Conservation (phyloP, 2,329 filamentous ascomycete species). For the Aureobasidium mangrovei region DNA sequence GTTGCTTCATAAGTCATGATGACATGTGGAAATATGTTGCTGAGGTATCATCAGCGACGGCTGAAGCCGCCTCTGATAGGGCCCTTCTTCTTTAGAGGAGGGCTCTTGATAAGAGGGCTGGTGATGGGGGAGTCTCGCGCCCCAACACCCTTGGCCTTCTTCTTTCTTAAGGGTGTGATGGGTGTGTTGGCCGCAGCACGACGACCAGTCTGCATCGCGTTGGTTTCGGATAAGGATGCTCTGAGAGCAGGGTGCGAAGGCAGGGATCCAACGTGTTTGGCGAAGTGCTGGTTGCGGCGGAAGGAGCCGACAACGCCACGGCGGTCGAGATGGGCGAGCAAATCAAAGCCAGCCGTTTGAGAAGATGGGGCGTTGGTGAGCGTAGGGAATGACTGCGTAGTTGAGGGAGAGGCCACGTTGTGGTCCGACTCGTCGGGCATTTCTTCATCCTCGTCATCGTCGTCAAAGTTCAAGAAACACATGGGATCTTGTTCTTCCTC, state of each 20-base stretch:
- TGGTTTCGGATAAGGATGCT: slow-evolving; percentile 54
- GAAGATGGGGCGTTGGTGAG: slow-evolving; percentile 32
- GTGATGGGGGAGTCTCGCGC: slow-evolving; percentile 12
- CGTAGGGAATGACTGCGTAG: slow-evolving; percentile 40
- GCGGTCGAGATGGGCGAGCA: slow-evolving; percentile 56
- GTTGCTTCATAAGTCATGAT: slow-evolving; percentile 12
- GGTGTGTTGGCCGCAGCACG: slow-evolving; percentile 57
- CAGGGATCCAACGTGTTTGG: slow-evolving; percentile 42
- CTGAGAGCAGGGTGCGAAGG: slow-evolving; percentile 54
- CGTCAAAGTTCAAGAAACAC: slow-evolving; percentile 62
- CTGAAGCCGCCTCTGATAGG: slow-evolving; percentile 14
- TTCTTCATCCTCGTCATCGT: slow-evolving; percentile 50
- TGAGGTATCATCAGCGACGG: neutral
- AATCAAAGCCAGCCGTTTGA: slow-evolving; percentile 23
- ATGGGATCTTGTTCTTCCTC: slow-evolving; percentile 50
- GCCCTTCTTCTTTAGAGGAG: slow-evolving; percentile 6
- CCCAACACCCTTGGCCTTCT: slow-evolving; percentile 17
- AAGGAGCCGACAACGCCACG: slow-evolving; percentile 66
- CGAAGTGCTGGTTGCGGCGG: slow-evolving; percentile 50
- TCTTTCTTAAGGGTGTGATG: slow-evolving; percentile 57
- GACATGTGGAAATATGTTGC: slow-evolving; percentile 8
- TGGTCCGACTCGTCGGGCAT: slow-evolving; percentile 30
- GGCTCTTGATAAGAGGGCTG: slow-evolving; percentile 12
- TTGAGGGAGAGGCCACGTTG: slow-evolving; percentile 31
- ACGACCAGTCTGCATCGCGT: slow-evolving; percentile 54